These are phyloP conservation scores for Hericium rajendrae DNA, from an alignment of 768 basidiomycete species.

Conservation along the genomic window DNA sequence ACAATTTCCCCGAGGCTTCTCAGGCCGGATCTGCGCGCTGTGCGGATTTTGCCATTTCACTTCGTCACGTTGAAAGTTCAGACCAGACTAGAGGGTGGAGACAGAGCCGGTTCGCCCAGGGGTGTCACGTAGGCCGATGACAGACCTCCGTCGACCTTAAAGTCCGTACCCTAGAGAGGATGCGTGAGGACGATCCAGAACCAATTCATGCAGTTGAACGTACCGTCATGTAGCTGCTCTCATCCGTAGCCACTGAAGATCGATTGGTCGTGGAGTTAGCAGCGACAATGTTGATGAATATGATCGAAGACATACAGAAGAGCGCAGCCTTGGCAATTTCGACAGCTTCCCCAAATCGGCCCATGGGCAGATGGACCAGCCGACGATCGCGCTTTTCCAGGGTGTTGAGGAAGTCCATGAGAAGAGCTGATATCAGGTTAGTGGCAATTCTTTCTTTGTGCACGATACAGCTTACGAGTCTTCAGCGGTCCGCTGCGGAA, in stretches of 20 bases:
- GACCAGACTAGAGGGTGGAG: constrained; percentile 63
- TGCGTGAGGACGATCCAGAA: constrained; percentile 1
- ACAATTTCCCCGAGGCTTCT: not conserved
- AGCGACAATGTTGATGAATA: too few species aligned
- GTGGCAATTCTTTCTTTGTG: not conserved
- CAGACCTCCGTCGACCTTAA: constrained; percentile 93
- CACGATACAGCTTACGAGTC: constrained; percentile 55
- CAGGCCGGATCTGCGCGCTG: not conserved
- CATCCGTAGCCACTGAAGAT: constrained; percentile 74
- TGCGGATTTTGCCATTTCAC: too few species aligned
- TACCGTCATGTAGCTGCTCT: constrained; percentile 94
- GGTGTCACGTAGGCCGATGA: constrained; percentile 90
- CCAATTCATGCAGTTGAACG: constrained; percentile 13
- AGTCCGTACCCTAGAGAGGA: constrained; percentile 64
- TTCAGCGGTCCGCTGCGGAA: constrained; percentile 76
- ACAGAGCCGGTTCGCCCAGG: constrained; percentile 60
- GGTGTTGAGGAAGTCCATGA: constrained; percentile 98
- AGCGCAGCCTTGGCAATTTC: constrained; percentile 90
- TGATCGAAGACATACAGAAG: constrained; percentile 59
- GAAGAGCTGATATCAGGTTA: constrained; percentile 49
- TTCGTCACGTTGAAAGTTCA: constrained; percentile 3
- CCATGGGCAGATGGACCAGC: constrained; percentile 89
- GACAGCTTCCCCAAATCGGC: constrained; percentile 93
- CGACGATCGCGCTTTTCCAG: constrained; percentile 90
- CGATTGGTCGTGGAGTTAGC: not conserved